These are phyloP conservation scores for Colletotrichum magnum DNA, from an alignment of 2,329 filamentous ascomycete species.

Conservation along the genomic window DNA sequence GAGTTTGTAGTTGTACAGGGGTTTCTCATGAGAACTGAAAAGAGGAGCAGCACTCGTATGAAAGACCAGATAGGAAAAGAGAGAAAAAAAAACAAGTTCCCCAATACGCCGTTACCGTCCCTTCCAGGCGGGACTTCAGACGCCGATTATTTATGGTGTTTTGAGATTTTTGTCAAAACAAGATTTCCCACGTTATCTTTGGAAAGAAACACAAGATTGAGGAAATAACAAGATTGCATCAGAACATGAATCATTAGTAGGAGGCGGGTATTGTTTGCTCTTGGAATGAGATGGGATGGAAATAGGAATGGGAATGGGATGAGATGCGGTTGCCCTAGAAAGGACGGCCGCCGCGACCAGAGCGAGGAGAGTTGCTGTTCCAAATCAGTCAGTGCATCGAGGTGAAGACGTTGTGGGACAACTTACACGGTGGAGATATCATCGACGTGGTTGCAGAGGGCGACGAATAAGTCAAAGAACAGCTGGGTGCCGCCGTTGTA, in stretches of 20 bases:
- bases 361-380: conserved; percentile 50
- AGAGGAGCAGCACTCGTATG: conserved; percentile 12
- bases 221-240: conserved; percentile 19
- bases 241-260: conserved; percentile 45
- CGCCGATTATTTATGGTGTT: conserved; percentile 37
- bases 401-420: not conserved
- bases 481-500: conserved; percentile 84
- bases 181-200: not conserved
- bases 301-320: not conserved
- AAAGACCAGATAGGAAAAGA: conserved; percentile 12
- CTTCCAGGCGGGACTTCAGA: conserved; percentile 3
- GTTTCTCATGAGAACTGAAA: conserved; percentile 39
- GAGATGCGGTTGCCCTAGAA: conserved; percentile 41
- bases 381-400: conserved; percentile 38
- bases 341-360: conserved; percentile 57
- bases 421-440: conserved; percentile 73
- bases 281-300: conserved; percentile 12
- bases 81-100: conserved; percentile 36
- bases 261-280: conserved; percentile 28
- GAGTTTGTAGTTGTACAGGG: conserved; percentile 53
- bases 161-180: conserved; percentile 25
- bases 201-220: not conserved
- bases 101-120: conserved; percentile 20
- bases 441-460: conserved; percentile 91
- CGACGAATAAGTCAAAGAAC: conserved; percentile 95